These are phyloP conservation scores for Russula lepida DNA, from an alignment of 768 basidiomycete genomes.

Conservation along the genomic window DNA sequence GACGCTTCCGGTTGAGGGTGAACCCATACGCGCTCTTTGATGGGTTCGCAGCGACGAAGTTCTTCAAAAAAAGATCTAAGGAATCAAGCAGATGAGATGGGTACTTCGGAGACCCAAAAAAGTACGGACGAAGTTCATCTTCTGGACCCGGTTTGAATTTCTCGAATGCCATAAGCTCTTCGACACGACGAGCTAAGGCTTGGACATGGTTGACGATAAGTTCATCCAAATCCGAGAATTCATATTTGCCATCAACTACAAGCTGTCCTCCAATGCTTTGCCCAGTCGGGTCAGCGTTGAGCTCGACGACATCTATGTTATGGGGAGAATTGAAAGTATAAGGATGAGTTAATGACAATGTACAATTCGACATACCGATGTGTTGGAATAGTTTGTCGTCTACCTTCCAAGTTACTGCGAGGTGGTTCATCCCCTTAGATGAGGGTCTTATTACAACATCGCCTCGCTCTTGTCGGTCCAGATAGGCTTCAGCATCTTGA, in stretches of 20 bases:
- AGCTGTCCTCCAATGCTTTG: constrained; percentile 57
- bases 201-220: constrained; percentile 94
- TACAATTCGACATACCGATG: constrained; percentile 53
- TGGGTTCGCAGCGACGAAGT: constrained; percentile 87
- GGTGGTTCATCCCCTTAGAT: constrained; percentile 85
- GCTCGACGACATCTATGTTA: constrained; percentile 48
- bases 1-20: constrained; percentile 77
- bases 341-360: not conserved
- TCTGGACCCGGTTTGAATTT: constrained; percentile 87
- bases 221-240: constrained; percentile 92
- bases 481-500: constrained; percentile 77
- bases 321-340: not conserved
- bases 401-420: constrained; percentile 99
- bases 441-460: constrained; percentile 96
- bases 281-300: constrained; percentile 65
- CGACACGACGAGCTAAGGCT: constrained; percentile 86
- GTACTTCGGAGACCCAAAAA: constrained; percentile 1
- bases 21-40: constrained; percentile 95
- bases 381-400: constrained; percentile 95
- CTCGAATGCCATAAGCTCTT: constrained; percentile 91
- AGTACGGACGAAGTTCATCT: constrained; percentile 80
- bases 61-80: constrained; percentile 78
- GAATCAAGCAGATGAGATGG: not conserved
- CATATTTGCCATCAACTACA: constrained; percentile 67
- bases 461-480: constrained; percentile 86